Evolutionary conservation across 2,329 filamentous ascomycete genomes (phyloP).

Genomic region (Epichloe hybrida): DNA sequence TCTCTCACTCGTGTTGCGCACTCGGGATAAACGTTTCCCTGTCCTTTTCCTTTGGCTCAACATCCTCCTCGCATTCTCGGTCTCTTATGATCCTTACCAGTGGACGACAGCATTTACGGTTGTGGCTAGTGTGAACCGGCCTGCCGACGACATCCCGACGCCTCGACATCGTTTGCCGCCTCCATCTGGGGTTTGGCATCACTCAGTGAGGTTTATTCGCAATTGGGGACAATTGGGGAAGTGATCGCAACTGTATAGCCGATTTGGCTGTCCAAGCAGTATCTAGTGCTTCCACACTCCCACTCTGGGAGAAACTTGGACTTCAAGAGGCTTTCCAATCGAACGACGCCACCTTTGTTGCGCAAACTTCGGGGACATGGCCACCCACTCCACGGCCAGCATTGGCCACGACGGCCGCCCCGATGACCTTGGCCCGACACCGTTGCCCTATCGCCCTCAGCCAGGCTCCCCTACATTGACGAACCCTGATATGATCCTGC

Average conservation of each 20-base stretch:
- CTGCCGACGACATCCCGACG: not conserved
- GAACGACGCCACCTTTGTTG: not conserved
- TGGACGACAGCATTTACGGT: not conserved
- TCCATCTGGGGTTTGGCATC: not conserved
- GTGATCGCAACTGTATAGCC: not conserved
- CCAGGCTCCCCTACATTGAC: constrained; percentile 76
- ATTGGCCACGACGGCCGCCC: constrained; percentile 17
- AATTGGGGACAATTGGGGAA: not conserved
- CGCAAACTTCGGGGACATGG: constrained; percentile 14
- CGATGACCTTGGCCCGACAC: constrained; percentile 13
- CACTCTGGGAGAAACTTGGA: not conserved
- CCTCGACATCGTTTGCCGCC: not conserved
- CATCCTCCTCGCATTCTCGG: not conserved
- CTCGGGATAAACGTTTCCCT: not conserved
- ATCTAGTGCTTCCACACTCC: not conserved
- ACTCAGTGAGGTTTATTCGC: not conserved
- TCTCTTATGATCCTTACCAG: not conserved
- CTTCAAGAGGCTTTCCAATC: not conserved
- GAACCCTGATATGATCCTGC: constrained; percentile 90
- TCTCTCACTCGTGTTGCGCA: not conserved
- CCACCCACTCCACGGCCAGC: constrained; percentile 15
- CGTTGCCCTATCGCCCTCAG: constrained; percentile 28
- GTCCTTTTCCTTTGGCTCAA: not conserved
- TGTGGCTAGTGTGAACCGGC: not conserved
- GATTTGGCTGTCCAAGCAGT: not conserved